Conservation (phyloP, 1,284 basidiomycete genomes). For the Mycena citricolor region DNA sequence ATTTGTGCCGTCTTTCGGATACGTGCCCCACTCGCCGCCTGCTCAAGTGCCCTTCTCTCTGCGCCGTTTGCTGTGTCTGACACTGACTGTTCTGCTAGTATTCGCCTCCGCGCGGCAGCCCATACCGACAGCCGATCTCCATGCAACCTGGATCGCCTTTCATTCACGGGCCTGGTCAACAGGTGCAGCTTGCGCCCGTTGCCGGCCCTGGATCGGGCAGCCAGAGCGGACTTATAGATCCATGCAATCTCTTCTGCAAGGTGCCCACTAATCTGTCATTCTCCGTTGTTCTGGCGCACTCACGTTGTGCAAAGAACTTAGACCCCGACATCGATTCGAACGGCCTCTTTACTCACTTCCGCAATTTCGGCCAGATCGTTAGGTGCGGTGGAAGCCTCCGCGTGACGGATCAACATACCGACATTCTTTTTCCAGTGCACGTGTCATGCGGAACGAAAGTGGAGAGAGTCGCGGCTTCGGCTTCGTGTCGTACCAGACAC, state of each 20-base stretch:
- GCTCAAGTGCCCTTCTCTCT: too few species aligned
- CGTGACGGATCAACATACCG: too few species aligned
- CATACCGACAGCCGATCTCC: constrained; percentile 38
- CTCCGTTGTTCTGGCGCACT: constrained; percentile 1
- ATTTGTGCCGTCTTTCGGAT: constrained; percentile 70
- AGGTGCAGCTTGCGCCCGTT: constrained; percentile 78
- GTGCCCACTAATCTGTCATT: constrained; percentile 36
- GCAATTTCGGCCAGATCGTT: constrained; percentile 83
- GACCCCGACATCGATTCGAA: constrained; percentile 84
- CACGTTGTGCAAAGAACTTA: constrained; percentile 73
- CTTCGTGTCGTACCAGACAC: constrained; percentile 88
- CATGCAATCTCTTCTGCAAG: constrained; percentile 90
- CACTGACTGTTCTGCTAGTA: constrained; percentile 43
- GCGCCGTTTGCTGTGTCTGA: too few species aligned
- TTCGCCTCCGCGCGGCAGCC: constrained; percentile 55
- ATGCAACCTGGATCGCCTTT: constrained; percentile 48
- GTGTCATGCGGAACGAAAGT: constrained; percentile 88
- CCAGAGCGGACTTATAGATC: constrained; percentile 85
- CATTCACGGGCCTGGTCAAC: constrained; percentile 85
- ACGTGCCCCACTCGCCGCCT: constrained; percentile 49
- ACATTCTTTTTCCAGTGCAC: constrained; percentile 63
- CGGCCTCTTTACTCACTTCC: constrained; percentile 78
- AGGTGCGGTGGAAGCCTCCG: constrained; percentile 44
- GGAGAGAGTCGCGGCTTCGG: constrained; percentile 90
- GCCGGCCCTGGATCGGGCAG: constrained; percentile 73